Conservation (phyloP, 495 filamentous ascomycete species). For the Tetracladium marchalianum region DNA sequence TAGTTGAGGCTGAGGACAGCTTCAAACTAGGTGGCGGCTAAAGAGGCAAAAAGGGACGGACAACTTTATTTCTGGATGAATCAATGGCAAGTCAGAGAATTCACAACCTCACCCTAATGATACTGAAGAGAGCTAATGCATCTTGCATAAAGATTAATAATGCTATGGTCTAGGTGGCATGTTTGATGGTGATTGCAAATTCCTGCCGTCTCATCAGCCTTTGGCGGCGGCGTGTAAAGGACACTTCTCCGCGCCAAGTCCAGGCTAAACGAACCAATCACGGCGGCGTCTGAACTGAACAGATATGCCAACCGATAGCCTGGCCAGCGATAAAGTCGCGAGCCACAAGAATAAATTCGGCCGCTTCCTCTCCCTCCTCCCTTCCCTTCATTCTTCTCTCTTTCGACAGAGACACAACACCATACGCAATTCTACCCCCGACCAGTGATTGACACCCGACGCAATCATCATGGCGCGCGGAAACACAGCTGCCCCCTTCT, state of each 20-base stretch:
- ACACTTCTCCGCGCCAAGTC: conserved; percentile 3
- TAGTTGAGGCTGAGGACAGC: too few relatives aligned
- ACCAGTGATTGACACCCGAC: conserved; percentile 11
- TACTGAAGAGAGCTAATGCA: too few relatives aligned
- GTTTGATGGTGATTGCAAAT: too few relatives aligned
- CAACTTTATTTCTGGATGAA: too few relatives aligned
- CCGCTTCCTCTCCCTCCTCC: background rate
- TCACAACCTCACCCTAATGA: too few relatives aligned
- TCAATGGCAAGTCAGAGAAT: too few relatives aligned
- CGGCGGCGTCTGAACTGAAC: conserved; percentile 8
- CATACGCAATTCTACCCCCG: conserved; percentile 1
- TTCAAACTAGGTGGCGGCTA: too few relatives aligned
- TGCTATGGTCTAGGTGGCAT: too few relatives aligned
- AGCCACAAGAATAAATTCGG: conserved; percentile 15
- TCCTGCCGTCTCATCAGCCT: too few relatives aligned
- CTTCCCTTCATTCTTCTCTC: background rate
- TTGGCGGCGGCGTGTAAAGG: background rate
- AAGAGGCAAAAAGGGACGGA: too few relatives aligned
- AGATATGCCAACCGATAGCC: conserved; percentile 6
- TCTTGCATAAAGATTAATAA: too few relatives aligned
- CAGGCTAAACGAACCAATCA: conserved; percentile 15
- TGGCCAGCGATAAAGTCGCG: background rate
- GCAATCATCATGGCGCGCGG: conserved; percentile 39
- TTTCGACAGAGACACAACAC: conserved; percentile 1
- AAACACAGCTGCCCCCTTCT: conserved; percentile 40